These are phyloP conservation scores for Hyphodiscus sp. DNA, from an alignment of 2,329 filamentous ascomycete species.

Conservation along the genomic window DNA sequence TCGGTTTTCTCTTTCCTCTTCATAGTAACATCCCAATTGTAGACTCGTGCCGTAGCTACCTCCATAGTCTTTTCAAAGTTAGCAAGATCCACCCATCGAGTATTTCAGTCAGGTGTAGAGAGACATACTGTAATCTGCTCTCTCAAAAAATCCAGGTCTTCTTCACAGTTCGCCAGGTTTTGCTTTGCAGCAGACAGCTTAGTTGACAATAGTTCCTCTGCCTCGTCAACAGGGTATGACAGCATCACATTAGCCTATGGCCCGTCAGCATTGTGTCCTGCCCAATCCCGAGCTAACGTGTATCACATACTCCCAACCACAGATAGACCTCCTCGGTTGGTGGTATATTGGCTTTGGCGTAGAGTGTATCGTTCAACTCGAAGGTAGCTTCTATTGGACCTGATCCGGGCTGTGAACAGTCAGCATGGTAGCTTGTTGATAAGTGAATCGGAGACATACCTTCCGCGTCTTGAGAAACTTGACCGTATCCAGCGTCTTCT, in stretches of 20 bases:
- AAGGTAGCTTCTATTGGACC: constrained; percentile 87
- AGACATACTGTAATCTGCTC: constrained; percentile 86
- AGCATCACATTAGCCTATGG: constrained; percentile 90
- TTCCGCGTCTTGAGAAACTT: constrained; percentile 73
- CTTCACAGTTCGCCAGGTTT: constrained; percentile 82
- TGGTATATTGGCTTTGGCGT: constrained; percentile 77
- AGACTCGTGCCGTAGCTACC: constrained; percentile 92
- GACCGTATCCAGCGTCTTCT: constrained; percentile 91
- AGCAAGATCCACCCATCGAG: constrained; percentile 1
- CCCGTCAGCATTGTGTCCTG: constrained; percentile 10
- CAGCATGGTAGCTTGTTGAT: constrained; percentile 6
- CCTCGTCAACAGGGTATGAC: constrained; percentile 85
- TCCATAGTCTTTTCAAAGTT: constrained; percentile 53
- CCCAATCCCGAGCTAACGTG: background rate
- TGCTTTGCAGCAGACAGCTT: constrained; percentile 75
- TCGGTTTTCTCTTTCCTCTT: constrained; percentile 83
- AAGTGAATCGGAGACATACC: constrained; percentile 37
- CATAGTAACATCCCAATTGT: constrained; percentile 98
- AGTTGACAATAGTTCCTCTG: constrained; percentile 66
- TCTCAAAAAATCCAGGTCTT: constrained; percentile 90
- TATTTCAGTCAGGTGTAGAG: background rate
- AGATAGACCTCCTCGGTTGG: constrained; percentile 88
- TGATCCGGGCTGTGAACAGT: constrained; percentile 29
- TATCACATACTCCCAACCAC: constrained; percentile 73
- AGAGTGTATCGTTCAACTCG: constrained; percentile 93